Conservation (phyloP, 164 flowering plant genomes). For the Hamamelis virginiana region DNA sequence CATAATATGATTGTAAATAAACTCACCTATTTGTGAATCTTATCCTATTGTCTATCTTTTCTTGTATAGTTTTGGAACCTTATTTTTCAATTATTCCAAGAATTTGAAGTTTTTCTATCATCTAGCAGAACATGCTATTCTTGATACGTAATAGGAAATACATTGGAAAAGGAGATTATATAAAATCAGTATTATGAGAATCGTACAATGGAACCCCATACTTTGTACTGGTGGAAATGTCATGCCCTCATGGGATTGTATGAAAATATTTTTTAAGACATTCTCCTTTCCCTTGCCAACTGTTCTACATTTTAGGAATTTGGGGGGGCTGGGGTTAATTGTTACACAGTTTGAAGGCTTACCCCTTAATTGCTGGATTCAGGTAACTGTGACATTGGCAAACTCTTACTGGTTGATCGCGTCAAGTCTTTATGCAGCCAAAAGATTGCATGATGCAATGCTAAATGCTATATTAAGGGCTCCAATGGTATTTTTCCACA, state of each 20-base stretch:
- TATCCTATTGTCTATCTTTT: background rate
- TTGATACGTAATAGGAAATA: background rate
- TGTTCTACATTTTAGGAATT: background rate
- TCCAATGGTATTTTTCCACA: constrained; percentile 96
- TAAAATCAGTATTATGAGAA: background rate
- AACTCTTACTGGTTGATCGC: constrained; percentile 88
- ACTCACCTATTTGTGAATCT: background rate
- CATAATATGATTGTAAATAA: background rate
- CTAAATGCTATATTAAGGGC: constrained; percentile 76
- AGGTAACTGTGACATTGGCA: constrained; percentile 72
- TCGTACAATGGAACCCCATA: background rate
- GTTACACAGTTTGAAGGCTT: background rate
- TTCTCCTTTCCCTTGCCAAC: background rate
- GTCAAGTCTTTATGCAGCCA: constrained; percentile 87
- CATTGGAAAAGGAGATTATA: background rate
- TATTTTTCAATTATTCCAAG: background rate
- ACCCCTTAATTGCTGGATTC: constrained; percentile 21
- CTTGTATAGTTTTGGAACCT: background rate
- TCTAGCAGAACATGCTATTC: background rate
- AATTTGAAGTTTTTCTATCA: background rate
- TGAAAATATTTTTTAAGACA: background rate
- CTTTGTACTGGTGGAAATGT: background rate
- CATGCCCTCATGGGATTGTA: background rate
- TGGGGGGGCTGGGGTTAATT: background rate
- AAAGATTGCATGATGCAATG: constrained; percentile 82